Evolutionary conservation across 2,329 filamentous ascomycete species (phyloP).

Genomic region (Endoconidiophora laricicola): DNA sequence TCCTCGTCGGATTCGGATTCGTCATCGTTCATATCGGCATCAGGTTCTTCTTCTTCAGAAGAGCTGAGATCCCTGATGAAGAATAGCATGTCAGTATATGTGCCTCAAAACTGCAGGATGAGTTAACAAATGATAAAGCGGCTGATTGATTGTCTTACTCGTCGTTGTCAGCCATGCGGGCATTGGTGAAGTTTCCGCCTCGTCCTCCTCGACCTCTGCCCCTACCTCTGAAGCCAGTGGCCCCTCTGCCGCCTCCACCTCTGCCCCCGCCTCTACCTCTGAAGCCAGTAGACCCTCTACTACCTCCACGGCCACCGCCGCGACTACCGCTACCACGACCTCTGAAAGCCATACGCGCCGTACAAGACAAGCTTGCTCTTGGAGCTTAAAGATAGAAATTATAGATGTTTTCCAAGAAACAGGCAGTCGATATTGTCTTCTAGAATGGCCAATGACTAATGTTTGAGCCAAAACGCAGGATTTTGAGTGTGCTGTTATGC

Average conservation of each 20-base stretch:
- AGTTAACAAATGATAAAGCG: neutral
- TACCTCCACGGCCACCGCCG: constrained; percentile 7
- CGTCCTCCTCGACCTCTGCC: constrained; percentile 16
- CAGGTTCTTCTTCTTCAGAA: constrained; percentile 30
- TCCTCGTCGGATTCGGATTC: constrained; percentile 29
- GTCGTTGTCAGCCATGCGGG: constrained; percentile 26
- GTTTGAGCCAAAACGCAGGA: neutral
- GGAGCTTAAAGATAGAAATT: neutral
- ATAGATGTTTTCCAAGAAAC: neutral
- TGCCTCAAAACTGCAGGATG: neutral
- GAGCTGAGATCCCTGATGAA: constrained; percentile 3
- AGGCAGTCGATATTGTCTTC: too few species aligned
- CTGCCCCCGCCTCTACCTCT: constrained; percentile 17
- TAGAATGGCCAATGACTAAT: neutral
- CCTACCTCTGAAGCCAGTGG: neutral
- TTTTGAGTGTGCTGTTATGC: neutral
- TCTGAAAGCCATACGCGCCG: constrained; percentile 9
- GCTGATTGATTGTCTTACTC: constrained; percentile 18
- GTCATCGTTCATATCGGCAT: constrained; percentile 18
- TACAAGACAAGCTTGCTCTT: neutral
- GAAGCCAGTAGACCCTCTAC: neutral
- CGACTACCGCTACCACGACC: constrained; percentile 15
- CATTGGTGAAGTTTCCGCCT: constrained; percentile 28
- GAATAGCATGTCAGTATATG: neutral
- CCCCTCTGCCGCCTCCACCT: constrained; percentile 1